Percentiles rank a stretch among this genome's conserved stretches.
These are phyloP conservation scores for Jimgerdemannia lactiflua DNA, from an alignment of 192 early-diverging fungal genomes.

Conservation along the genomic window DNA sequence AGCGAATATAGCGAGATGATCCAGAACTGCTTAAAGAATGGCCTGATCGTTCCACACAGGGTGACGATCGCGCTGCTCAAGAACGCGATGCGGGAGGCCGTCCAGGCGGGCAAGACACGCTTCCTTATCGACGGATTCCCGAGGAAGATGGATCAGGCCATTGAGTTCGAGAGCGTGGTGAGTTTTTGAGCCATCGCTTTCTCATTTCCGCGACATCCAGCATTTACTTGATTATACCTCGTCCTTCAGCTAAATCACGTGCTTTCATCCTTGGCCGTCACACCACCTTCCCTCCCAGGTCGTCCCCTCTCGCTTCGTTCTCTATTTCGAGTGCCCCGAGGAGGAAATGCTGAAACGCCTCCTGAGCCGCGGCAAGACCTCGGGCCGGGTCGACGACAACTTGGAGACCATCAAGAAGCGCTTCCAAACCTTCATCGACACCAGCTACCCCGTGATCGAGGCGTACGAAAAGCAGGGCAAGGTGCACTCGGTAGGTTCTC, in stretches of 20 bases:
- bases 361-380: constrained; percentile 92
- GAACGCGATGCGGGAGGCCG: constrained; percentile 77
- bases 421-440: constrained; percentile 83
- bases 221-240: neutral
- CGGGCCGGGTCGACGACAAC: constrained; percentile 93
- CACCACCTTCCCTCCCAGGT: constrained; percentile 39
- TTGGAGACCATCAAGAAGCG: constrained; percentile 95
- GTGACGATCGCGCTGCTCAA: constrained; percentile 92
- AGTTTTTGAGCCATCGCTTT: constrained; percentile 17
- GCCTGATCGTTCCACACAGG: constrained; percentile 93
- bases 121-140: constrained; percentile 99
- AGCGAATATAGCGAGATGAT: constrained; percentile 93
- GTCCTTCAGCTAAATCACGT: neutral
- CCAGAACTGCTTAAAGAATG: constrained; percentile 88
- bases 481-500: constrained; percentile 65
- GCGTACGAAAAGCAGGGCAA: constrained; percentile 73
- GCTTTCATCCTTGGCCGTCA: neutral
- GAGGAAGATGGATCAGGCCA: constrained; percentile 87
- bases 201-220: neutral
- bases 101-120: constrained; percentile 46
- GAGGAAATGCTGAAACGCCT: constrained; percentile 87
- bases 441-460: constrained; percentile 90
- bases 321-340: constrained; percentile 97
- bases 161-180: constrained; percentile 89
- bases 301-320: constrained; percentile 63